Conservation (phyloP, 805 yeast species). For the Ogataea salicorniae region DNA sequence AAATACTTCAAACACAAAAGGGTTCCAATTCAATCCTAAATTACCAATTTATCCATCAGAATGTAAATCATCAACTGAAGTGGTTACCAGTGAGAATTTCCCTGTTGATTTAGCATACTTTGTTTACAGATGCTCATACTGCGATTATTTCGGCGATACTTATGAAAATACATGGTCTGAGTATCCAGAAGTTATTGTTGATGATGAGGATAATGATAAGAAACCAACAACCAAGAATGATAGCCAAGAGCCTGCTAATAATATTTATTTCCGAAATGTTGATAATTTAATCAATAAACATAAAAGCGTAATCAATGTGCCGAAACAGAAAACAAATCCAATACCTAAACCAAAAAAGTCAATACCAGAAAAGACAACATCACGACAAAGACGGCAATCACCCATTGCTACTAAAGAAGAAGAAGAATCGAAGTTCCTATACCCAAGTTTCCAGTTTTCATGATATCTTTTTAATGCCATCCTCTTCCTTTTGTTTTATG, state of each 20-base stretch:
- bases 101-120: slow-evolving; percentile 21
- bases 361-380: too few species aligned
- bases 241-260: background rate
- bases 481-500: too few species aligned
- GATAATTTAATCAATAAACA: background rate
- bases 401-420: background rate
- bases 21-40: slow-evolving; percentile 18
- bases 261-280: background rate
- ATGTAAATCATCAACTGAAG: slow-evolving; percentile 14
- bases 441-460: slow-evolving; percentile 12
- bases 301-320: too few species aligned
- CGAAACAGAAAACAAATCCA: too few species aligned
- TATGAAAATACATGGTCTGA: background rate
- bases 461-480: background rate
- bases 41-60: slow-evolving; percentile 14
- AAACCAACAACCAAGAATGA: too few species aligned
- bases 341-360: too few species aligned
- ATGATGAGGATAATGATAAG: slow-evolving; percentile 1
- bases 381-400: background rate
- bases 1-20: slow-evolving; percentile 7
- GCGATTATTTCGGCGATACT: slow-evolving; percentile 7
- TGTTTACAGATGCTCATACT: slow-evolving; percentile 18
- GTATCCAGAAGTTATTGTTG: background rate
- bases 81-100: slow-evolving; percentile 19
- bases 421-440: background rate